A percentile compares a stretch with the other conserved stretches of the same genome.
Conservation (phyloP, 1,284 basidiomycete genomes). For the Gastroboletus turbinatus region DNA sequence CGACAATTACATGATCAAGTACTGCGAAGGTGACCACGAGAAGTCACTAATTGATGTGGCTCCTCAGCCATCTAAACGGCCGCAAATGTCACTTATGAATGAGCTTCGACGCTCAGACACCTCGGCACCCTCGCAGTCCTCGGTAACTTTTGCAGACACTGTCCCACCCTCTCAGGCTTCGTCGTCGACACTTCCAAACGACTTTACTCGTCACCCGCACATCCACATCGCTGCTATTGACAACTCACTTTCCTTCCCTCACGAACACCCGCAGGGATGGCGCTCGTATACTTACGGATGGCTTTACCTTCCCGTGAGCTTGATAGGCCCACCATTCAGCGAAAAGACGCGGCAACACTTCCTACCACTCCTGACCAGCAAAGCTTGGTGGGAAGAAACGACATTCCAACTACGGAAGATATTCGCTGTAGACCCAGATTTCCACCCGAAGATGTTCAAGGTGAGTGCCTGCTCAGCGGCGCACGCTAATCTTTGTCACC, state of each 20-base stretch:
- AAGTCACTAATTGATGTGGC: slow-evolving; percentile 73
- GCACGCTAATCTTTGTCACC: neutral
- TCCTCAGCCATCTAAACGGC: slow-evolving; percentile 62
- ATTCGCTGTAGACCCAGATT: slow-evolving; percentile 81
- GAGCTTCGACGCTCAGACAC: slow-evolving; percentile 54
- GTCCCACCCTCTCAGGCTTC: slow-evolving; percentile 33
- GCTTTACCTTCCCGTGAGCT: slow-evolving; percentile 84
- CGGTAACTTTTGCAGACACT: slow-evolving; percentile 39
- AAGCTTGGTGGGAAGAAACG: slow-evolving; percentile 89
- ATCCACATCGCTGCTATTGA: slow-evolving; percentile 91
- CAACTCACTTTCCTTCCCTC: slow-evolving; percentile 89
- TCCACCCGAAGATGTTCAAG: slow-evolving; percentile 83
- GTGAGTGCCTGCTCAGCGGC: slow-evolving; percentile 39
- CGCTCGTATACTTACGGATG: slow-evolving; percentile 90
- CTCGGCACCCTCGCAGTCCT: slow-evolving; percentile 39
- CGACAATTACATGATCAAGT: slow-evolving; percentile 90
- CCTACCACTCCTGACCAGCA: slow-evolving; percentile 78
- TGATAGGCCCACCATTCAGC: slow-evolving; percentile 85
- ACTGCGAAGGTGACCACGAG: slow-evolving; percentile 74
- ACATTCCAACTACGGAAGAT: slow-evolving; percentile 74
- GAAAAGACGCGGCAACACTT: slow-evolving; percentile 81
- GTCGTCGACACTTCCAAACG: slow-evolving; percentile 35
- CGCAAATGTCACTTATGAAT: slow-evolving; percentile 70
- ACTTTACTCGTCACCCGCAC: slow-evolving; percentile 53
- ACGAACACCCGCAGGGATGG: slow-evolving; percentile 88